Conservation (phyloP, 1,284 basidiomycete genomes). For the Exobasidium rhododendri region DNA sequence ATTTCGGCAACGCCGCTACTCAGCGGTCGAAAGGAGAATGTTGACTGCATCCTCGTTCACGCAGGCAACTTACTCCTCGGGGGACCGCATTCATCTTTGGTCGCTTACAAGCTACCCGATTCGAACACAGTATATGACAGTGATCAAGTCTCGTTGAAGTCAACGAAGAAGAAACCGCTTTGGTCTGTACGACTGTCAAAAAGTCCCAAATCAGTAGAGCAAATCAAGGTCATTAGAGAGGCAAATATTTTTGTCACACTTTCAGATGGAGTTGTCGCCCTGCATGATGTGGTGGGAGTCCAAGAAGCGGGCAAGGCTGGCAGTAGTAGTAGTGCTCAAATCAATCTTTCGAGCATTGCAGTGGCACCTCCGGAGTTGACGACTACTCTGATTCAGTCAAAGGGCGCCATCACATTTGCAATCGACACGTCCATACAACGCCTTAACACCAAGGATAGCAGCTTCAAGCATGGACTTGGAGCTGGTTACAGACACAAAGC, state of each 20-base stretch:
- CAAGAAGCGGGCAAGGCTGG: neutral
- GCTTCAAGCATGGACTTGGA: neutral
- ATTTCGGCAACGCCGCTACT: slow-evolving; percentile 14
- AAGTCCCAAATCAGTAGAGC: slow-evolving; percentile 3
- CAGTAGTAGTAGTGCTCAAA: neutral
- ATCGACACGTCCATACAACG: slow-evolving; percentile 64
- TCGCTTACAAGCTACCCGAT: slow-evolving; percentile 9
- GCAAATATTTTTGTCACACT: slow-evolving; percentile 8
- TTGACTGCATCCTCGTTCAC: slow-evolving; percentile 8
- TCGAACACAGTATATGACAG: neutral
- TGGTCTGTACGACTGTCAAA: slow-evolving; percentile 7
- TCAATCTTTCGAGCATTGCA: neutral
- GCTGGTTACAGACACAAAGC: neutral
- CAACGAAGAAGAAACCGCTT: neutral
- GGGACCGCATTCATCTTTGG: neutral
- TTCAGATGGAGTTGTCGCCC: slow-evolving; percentile 5
- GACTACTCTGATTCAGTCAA: slow-evolving; percentile 57
- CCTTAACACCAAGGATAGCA: neutral
- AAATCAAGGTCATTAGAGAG: slow-evolving; percentile 8
- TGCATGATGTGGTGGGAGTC: neutral
- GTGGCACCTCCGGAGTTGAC: neutral
- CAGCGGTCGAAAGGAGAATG: slow-evolving; percentile 16
- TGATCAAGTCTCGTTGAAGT: neutral
- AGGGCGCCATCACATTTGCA: slow-evolving; percentile 76
- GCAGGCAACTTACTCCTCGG: slow-evolving; percentile 5